Conservation (phyloP, 768 basidiomycete species). For the Naganishia kalamii region DNA sequence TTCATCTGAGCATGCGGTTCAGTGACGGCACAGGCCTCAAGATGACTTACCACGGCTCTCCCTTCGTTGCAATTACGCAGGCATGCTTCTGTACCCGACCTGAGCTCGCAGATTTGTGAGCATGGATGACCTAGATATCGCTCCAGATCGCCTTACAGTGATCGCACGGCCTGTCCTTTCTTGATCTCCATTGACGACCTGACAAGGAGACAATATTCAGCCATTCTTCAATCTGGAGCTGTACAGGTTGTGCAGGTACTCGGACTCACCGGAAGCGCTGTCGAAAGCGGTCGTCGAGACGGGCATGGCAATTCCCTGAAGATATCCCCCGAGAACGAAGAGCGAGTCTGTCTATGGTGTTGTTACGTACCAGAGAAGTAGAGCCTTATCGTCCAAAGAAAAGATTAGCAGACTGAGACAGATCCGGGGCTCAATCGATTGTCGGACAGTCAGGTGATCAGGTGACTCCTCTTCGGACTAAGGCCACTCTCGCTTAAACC, state of each 20-base stretch:
- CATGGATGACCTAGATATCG: too few relatives aligned
- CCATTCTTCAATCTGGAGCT: neutral
- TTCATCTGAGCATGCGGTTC: neutral
- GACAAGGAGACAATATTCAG: neutral
- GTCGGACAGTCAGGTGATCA: neutral
- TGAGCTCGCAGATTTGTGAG: neutral
- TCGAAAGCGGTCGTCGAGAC: neutral
- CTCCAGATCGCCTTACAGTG: neutral
- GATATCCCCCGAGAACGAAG: neutral
- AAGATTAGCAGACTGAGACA: neutral
- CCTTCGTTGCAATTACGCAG: neutral
- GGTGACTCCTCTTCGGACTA: neutral
- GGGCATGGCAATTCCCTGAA: neutral
- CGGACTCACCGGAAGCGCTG: neutral
- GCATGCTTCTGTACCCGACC: constrained; percentile 15
- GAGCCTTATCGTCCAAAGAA: neutral
- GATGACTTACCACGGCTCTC: constrained; percentile 3
- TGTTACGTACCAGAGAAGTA: neutral
- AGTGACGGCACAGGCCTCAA: neutral
- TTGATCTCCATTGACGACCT: constrained; percentile 12
- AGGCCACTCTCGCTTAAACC: neutral
- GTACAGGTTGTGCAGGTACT: neutral
- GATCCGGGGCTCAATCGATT: constrained; percentile 8
- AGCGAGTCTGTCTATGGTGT: neutral
- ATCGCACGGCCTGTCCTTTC: constrained; percentile 12